Evolutionary conservation across 1,284 basidiomycete genomes (phyloP).

Genomic region (Cutaneotrichosporon cutaneum): DNA sequence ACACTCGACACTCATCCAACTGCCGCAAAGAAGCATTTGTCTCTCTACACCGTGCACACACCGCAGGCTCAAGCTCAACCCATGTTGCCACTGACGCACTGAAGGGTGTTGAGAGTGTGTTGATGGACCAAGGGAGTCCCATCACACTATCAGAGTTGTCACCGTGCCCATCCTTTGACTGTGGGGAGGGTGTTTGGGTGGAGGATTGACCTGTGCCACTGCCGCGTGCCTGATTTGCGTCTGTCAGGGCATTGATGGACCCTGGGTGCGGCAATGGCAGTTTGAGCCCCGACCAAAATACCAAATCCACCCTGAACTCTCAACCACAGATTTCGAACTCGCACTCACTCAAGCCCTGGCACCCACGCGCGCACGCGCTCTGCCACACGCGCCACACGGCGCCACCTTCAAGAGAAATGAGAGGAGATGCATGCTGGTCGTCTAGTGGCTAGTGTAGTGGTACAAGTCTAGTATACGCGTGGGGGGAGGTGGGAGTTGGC

Average conservation of each 20-base stretch:
- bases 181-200: background rate
- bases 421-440: conserved; percentile 9
- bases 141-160: no score
- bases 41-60: background rate
- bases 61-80: no score
- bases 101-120: no score
- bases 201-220: background rate
- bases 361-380: background rate
- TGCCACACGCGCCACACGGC: background rate
- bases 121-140: no score
- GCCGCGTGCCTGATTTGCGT: conserved; percentile 11
- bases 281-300: background rate
- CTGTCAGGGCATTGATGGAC: background rate
- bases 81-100: no score
- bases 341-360: background rate
- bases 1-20: background rate
- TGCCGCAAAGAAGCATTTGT: background rate
- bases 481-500: background rate
- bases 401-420: background rate
- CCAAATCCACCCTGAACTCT: no score
- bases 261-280: conserved; percentile 1
- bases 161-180: no score
- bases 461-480: conserved; percentile 7
- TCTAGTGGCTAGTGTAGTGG: background rate
- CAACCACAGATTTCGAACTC: no score